A percentile compares a stretch with the other conserved stretches of the same genome.
phyloP scores from a whole-genome alignment of 306 rosid genomes.

The Rosa rugosa region DNA sequence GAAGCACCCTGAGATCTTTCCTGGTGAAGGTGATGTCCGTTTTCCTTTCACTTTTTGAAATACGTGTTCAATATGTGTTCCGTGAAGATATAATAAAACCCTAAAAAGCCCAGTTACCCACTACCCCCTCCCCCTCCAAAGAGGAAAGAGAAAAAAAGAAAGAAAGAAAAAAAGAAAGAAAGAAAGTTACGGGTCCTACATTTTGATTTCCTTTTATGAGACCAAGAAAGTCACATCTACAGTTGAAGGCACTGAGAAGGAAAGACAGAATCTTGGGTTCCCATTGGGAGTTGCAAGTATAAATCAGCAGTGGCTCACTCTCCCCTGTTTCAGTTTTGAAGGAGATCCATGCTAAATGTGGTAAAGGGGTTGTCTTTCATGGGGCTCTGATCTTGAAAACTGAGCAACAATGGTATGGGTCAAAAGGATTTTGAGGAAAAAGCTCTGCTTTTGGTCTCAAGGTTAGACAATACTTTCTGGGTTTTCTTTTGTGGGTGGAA shows the following conservation, averaged over 20 bases:
- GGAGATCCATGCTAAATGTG: conserved; percentile 20
- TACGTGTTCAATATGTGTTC: not conserved
- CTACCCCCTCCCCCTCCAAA: too few relatives aligned
- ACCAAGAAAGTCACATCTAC: conserved; percentile 15
- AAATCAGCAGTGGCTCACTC: not conserved
- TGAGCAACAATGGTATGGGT: conserved; percentile 1
- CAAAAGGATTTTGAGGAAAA: not conserved
- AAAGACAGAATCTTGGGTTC: conserved; percentile 1
- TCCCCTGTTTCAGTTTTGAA: not conserved
- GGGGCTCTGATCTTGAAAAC: not conserved
- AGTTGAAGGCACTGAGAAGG: not conserved
- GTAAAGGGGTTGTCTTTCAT: not conserved
- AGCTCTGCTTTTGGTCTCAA: conserved; percentile 5
- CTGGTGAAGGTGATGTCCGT: conserved; percentile 15
- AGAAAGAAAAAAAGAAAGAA: too few relatives aligned
- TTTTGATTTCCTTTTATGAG: not conserved
- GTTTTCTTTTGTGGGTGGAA: not conserved
- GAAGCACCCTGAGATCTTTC: conserved; percentile 18
- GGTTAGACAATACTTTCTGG: not conserved
- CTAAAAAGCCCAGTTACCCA: not conserved
- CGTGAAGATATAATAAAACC: not conserved
- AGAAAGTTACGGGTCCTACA: not conserved
- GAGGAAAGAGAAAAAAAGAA: too few relatives aligned
- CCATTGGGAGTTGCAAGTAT: not conserved
- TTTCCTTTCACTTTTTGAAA: not conserved